Base-by-base conservation (phyloP, 805 yeast species). In the Starmerella riodocensis region DNA sequence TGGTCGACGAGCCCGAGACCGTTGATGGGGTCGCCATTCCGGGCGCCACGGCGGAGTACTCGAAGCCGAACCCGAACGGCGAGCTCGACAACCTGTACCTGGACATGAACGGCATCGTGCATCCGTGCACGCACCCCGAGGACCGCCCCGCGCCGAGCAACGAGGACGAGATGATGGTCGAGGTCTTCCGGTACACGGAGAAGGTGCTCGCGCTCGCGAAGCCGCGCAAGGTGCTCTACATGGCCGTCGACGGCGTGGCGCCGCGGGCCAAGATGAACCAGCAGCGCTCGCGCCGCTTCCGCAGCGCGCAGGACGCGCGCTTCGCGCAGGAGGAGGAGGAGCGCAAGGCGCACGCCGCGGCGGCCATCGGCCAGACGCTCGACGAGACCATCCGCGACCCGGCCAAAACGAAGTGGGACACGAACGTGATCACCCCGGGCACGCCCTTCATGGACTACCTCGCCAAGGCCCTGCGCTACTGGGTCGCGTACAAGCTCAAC, bases 21-120 rank as follows among this genome's bases (percentile, higher is more conserved):
- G 57, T 78, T 9, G 77, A 75, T 45, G 88, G 79, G 16, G 67
- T 71, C 7, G 66, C 63, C 22, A 69, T 72, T 35, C 93, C 85
- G 0, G 68, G 79, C 4, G 22, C 45, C 19, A 26, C 39, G 4
- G 70, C 69, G 48, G 48, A 43, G 31, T 85, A 81, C 57, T 55
- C 73, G 17, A 71, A 74, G 37, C 78, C 91, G 11, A 91, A 91
- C 57, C 94, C 94, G 3, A 91, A 91, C 60, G 98, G 97, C 21
- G 99, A 91, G 62, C 63, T 85, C 34, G 97, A 91, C 57, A 91
- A 91, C 56, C 61, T 91, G 36, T 91, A 91, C 56, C 66, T 91
- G 47, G 99, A 91, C 62, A 91, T 91, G 98, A 91, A 91, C 57
- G 98, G 97, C 65, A 91, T 91, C 55, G 98, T 91, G 4, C 99